Percentiles rank a stretch among this genome's conserved stretches.
phyloP scores from a whole-genome alignment of 768 basidiomycete genomes.

The Tulasnella sp. region DNA sequence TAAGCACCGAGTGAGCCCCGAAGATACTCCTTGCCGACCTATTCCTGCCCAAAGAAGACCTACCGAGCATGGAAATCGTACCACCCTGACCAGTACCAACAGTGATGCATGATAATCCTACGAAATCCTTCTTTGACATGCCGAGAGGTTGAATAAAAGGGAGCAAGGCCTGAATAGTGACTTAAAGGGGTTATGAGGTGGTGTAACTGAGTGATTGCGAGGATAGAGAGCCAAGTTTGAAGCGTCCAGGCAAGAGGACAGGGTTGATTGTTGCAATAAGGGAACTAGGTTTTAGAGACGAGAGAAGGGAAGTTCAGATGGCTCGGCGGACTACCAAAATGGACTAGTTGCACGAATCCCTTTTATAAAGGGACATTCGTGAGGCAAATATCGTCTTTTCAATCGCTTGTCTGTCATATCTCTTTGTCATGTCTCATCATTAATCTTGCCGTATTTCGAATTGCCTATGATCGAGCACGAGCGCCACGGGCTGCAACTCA shows the following conservation, averaged over 20 bases:
- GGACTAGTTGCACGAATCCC: neutral
- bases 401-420: neutral
- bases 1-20: neutral
- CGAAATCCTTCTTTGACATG: slow-evolving; percentile 4
- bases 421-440: neutral
- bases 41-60: neutral
- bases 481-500: slow-evolving; percentile 1
- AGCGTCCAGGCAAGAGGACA: neutral
- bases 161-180: neutral
- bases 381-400: neutral
- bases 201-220: neutral
- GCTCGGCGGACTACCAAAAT: neutral
- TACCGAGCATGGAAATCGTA: slow-evolving; percentile 17
- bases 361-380: neutral
- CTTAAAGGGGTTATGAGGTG: neutral
- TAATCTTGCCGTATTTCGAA: neutral
- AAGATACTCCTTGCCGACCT: neutral
- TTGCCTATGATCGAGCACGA: neutral
- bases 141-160: neutral
- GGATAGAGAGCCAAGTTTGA: neutral
- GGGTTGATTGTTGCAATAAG: neutral
- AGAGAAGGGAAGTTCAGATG: neutral
- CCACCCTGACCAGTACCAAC: slow-evolving; percentile 14
- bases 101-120: slow-evolving; percentile 6
- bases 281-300: neutral